Evolutionary conservation across 176 grass and related monocot species (phyloP).

Genomic region (Oryza rufipogon): DNA sequence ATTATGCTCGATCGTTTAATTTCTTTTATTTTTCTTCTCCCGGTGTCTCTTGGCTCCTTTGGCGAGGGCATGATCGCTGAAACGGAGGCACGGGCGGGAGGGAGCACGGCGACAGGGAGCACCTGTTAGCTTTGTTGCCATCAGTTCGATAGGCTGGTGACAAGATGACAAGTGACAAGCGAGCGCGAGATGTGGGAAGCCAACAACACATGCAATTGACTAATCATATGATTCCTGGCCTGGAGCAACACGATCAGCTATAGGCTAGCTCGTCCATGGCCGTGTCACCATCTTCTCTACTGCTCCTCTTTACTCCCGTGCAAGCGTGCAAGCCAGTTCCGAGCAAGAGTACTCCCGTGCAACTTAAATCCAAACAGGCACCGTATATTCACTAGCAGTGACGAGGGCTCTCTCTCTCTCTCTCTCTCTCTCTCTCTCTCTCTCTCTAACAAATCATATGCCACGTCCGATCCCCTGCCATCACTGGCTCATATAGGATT

Average conservation of each 20-base stretch:
- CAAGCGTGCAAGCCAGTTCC: background rate
- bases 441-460: too few species aligned
- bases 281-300: slow-evolving; percentile 33
- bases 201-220: slow-evolving; percentile 39
- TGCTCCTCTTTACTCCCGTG: background rate
- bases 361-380: too few species aligned
- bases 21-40: background rate
- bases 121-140: slow-evolving; percentile 16
- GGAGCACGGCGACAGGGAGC: background rate
- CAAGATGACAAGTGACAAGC: slow-evolving; percentile 9
- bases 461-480: too few species aligned
- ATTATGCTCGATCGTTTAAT: too few species aligned
- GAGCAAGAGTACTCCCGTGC: too few species aligned
- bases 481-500: too few species aligned
- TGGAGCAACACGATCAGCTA: background rate
- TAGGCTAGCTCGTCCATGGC: background rate
- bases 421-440: too few species aligned
- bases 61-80: slow-evolving; percentile 19
- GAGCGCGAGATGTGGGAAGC: background rate
- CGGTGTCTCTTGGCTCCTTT: background rate
- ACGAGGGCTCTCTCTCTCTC: too few species aligned
- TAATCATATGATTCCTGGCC: slow-evolving; percentile 27
- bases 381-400: too few species aligned
- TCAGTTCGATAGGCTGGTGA: background rate
- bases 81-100: slow-evolving; percentile 24